Evolutionary conservation across 495 filamentous ascomycete genomes (phyloP).

Genomic region (Trichoderma erinaceum): DNA sequence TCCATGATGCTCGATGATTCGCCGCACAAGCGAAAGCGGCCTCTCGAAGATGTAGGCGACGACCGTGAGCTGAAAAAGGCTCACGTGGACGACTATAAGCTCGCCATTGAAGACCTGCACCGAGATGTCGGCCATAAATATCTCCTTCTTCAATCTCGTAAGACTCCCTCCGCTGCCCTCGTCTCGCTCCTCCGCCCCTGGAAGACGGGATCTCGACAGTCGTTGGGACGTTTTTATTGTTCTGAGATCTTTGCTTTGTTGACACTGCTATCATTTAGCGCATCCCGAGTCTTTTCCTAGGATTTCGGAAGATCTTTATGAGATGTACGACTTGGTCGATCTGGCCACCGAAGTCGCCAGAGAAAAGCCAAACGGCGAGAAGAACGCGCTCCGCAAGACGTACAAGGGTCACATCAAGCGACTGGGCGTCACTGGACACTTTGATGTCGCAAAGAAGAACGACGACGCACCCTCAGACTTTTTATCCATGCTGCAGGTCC

Average conservation of each 20-base stretch:
- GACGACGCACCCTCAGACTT: constrained; percentile 28
- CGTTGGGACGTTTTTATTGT: constrained; percentile 5
- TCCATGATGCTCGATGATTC: constrained; percentile 40
- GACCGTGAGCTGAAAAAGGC: constrained; percentile 49
- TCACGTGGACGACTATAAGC: constrained; percentile 38
- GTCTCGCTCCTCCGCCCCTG: constrained; percentile 20
- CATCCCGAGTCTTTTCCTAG: constrained; percentile 35
- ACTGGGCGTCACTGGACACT: constrained; percentile 47
- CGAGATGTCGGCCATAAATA: constrained; percentile 53
- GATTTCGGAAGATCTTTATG: constrained; percentile 46
- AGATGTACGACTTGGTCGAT: constrained; percentile 41
- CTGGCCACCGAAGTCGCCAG: constrained; percentile 49
- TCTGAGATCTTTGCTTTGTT: constrained; percentile 30
- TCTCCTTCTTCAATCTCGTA: constrained; percentile 56
- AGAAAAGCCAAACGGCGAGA: constrained; percentile 48
- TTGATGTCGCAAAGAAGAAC: constrained; percentile 46
- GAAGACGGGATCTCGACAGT: constrained; percentile 10
- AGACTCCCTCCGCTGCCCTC: constrained; percentile 42
- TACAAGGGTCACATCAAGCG: constrained; percentile 55
- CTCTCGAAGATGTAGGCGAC: constrained; percentile 40
- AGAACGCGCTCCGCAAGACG: constrained; percentile 52
- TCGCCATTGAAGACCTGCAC: constrained; percentile 50
- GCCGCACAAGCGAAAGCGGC: constrained; percentile 50
- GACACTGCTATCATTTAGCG: constrained; percentile 44
- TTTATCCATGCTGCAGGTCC: constrained; percentile 40